phyloP scores from a whole-genome alignment of 495 filamentous ascomycete genomes.

The Letharia columbiana region DNA sequence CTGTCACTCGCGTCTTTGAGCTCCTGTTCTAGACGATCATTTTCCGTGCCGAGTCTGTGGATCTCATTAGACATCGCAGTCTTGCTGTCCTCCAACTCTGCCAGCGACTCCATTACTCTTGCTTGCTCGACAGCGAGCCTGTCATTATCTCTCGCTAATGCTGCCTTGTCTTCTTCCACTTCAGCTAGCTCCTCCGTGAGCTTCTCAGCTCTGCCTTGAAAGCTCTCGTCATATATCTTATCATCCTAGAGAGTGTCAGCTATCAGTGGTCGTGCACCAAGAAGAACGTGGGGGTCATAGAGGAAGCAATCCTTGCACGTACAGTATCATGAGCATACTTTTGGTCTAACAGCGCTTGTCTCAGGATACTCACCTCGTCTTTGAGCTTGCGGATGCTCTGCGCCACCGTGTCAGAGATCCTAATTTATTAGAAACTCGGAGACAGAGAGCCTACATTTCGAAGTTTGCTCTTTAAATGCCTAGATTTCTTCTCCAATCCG shows the following conservation, averaged over 20 bases:
- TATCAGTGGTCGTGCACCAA: not conserved
- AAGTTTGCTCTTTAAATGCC: not conserved
- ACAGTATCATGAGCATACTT: not conserved
- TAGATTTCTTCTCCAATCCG: not conserved
- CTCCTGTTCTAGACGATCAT: not conserved
- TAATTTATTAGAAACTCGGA: not conserved
- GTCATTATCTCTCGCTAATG: not conserved
- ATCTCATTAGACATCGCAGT: not conserved
- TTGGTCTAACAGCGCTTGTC: not conserved
- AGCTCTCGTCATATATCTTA: not conserved
- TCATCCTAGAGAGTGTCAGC: not conserved
- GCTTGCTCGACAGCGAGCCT: not conserved
- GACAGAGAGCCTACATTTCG: not conserved
- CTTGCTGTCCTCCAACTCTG: not conserved
- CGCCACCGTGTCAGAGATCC: not conserved
- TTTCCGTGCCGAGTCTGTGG: not conserved
- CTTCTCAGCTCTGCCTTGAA: not conserved
- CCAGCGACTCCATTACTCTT: not conserved
- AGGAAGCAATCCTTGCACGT: not conserved
- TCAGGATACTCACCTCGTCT: not conserved
- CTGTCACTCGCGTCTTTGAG: not conserved
- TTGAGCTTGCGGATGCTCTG: not conserved
- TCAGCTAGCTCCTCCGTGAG: not conserved
- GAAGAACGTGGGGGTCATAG: not conserved
- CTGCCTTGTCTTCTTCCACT: not conserved